Base-by-base conservation (phyloP, 1,284 basidiomycete genomes). In the Ustilago curta region DNA sequence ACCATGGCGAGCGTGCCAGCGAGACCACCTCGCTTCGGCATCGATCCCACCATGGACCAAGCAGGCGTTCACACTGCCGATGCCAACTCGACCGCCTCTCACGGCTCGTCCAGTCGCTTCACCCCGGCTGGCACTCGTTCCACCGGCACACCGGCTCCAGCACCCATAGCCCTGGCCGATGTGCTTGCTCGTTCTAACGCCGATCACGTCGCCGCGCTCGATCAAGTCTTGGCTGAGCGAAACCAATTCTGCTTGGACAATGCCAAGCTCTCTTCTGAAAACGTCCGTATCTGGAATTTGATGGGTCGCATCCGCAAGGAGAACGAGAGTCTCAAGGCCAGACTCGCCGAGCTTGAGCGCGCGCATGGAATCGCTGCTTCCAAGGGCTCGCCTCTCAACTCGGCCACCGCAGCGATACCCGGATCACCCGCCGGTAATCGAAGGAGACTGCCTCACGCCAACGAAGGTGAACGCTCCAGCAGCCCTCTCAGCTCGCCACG, bases 261-360 rank as follows among this genome's bases (percentile, higher is more conserved):
- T 18, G 67, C 65, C 54, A 81, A 81, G 59, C 73, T 82, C 32
- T 65, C 63, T 11, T 74, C 64, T n/a, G 80, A 82, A 35, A 82
- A 82, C 27, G 68, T 79, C 1, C 64, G 79, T n/a, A 78, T 82
- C 52, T 82, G 80, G 80, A 81, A 77, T 21, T 63, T 82, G 31
- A 76, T 82, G 76, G 78, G 76, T 19, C 66, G 74, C 12, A 80
- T 81, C 39, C 61, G 78, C 45, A 78, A 78, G 45, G 79, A 81
- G 60, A 82, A 82, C 53, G 80, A 82, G 29, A 61, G 53, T 18
- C 71, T 81, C 59, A 82, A 77, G 47, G 76, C 70, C 3, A 64
- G 59, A n/a, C 48, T 58, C 19, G 57, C 51, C 44, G 67, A 70
- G 48, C 59, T 76, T 19, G 75, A 72, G 32, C 62, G 69, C 6